phyloP scores from a whole-genome alignment of 2,329 filamentous ascomycete genomes.

The Rhynchosporium secalis region DNA sequence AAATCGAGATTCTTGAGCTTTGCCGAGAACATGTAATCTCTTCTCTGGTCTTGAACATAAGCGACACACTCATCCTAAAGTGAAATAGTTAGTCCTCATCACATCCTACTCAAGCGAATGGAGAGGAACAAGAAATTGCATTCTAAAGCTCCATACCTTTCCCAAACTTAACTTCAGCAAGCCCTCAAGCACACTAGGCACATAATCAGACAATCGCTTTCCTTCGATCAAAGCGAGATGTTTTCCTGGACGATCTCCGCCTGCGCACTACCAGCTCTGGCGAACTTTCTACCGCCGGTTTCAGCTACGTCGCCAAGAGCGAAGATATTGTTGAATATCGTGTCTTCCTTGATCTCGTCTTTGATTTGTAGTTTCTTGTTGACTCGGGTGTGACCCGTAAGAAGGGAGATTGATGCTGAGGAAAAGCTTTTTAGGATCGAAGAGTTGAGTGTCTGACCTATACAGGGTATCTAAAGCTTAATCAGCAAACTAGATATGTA shows the following conservation, averaged over 20 bases:
- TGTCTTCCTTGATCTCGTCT: background rate
- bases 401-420: conserved; percentile 28
- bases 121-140: no score
- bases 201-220: conserved; percentile 35
- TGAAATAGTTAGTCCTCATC: background rate
- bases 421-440: background rate
- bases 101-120: no score
- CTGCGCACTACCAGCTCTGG: conserved; percentile 47
- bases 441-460: conserved; percentile 49
- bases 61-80: conserved; percentile 25
- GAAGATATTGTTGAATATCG: conserved; percentile 44
- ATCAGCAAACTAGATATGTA: background rate
- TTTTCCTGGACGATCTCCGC: conserved; percentile 48
- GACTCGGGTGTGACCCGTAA: conserved; percentile 42
- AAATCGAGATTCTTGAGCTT: conserved; percentile 26
- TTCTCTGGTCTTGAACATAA: conserved; percentile 23
- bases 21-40: conserved; percentile 22
- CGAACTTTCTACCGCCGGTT: conserved; percentile 45
- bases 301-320: conserved; percentile 54
- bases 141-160: background rate
- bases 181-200: conserved; percentile 40
- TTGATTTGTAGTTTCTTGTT: conserved; percentile 48
- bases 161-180: conserved; percentile 45
- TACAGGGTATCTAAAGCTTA: conserved; percentile 45
- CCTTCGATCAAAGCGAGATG: conserved; percentile 45